These are phyloP conservation scores for Thermothielavioides terrestris DNA, from an alignment of 495 filamentous ascomycete species.

Conservation along the genomic window DNA sequence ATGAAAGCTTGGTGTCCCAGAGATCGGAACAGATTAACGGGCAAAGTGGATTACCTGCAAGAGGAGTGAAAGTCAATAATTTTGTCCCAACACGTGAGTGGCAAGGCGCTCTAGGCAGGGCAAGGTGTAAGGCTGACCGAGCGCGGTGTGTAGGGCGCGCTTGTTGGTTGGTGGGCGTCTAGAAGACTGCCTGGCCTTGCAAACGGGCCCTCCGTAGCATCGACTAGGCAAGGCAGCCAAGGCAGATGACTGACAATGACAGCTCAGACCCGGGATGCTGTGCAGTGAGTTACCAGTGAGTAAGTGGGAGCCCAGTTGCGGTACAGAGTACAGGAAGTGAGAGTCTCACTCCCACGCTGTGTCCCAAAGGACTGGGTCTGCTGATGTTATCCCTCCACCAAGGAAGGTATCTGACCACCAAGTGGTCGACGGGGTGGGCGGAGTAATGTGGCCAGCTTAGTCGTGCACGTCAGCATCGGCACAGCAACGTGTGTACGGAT, in stretches of 20 bases:
- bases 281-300: too few relatives aligned
- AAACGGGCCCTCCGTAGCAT: not conserved
- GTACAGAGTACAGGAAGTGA: too few relatives aligned
- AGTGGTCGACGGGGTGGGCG: too few relatives aligned
- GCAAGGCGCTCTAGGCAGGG: not conserved
- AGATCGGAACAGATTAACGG: too few relatives aligned
- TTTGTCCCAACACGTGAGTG: not conserved
- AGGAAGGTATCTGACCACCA: not conserved
- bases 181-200: not conserved
- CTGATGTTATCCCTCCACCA: not conserved
- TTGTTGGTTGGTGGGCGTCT: not conserved
- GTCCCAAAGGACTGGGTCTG: conserved; percentile 2
- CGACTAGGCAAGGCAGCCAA: too few relatives aligned
- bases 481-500: not conserved
- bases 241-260: too few relatives aligned
- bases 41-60: too few relatives aligned
- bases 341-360: conserved; percentile 1
- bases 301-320: too few relatives aligned
- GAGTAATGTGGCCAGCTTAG: not conserved
- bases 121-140: not conserved
- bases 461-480: not conserved
- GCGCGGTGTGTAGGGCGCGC: not conserved
- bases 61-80: not conserved
- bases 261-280: too few relatives aligned
- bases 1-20: too few relatives aligned